These are phyloP conservation scores for Thoreauomyces humboldtii DNA, from an alignment of 192 early-diverging fungal genomes.

Conservation along the genomic window DNA sequence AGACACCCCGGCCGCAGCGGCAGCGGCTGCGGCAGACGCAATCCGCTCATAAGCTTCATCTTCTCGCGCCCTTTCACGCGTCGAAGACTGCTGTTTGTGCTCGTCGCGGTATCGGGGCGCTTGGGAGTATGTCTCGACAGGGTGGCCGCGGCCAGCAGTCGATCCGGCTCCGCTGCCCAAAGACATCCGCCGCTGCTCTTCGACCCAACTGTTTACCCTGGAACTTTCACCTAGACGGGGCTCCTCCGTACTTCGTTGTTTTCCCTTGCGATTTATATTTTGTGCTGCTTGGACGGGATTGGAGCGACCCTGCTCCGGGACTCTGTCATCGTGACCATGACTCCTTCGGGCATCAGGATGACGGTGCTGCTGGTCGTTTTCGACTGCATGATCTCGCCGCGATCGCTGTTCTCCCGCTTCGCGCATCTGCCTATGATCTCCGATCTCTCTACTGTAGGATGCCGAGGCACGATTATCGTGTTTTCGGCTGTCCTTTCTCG, in stretches of 20 bases:
- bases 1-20: slow-evolving; percentile 21
- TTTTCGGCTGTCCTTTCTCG: neutral
- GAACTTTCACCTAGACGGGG: too few relatives aligned
- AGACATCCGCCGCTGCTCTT: slow-evolving; percentile 26
- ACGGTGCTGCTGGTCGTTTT: neutral
- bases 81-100: too few relatives aligned
- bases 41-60: slow-evolving; percentile 11
- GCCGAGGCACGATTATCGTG: neutral
- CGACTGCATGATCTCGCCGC: neutral
- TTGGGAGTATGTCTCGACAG: too few relatives aligned
- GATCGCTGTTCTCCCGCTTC: neutral
- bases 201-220: slow-evolving; percentile 12
- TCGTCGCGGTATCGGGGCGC: too few relatives aligned
- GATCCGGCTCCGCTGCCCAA: neutral
- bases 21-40: slow-evolving; percentile 23
- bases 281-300: too few relatives aligned
- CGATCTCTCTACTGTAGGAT: neutral
- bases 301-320: too few relatives aligned
- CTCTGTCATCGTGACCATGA: too few relatives aligned
- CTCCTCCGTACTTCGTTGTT: too few relatives aligned
- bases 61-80: too few relatives aligned
- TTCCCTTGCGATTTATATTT: too few relatives aligned
- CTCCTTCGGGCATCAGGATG: neutral
- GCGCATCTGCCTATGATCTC: too few relatives aligned
- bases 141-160: neutral